phyloP scores from a whole-genome alignment of 176 grass and related monocot species.

The Rhynchospora breviuscula region DNA sequence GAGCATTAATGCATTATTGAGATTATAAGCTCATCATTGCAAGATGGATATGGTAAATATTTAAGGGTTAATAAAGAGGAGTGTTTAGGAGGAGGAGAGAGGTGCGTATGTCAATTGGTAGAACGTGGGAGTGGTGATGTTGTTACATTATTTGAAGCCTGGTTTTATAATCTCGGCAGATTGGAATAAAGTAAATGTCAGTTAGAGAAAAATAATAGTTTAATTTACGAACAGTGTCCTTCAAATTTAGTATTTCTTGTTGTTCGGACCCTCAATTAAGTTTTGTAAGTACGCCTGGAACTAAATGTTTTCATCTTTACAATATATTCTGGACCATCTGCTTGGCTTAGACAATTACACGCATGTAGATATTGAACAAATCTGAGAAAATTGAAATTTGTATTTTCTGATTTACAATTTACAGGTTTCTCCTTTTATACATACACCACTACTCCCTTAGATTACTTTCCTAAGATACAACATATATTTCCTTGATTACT shows the following conservation, averaged over 20 bases:
- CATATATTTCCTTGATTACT: too few species aligned
- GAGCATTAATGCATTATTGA: constrained; percentile 14
- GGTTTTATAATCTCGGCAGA: constrained; percentile 17
- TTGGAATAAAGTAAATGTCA: constrained; percentile 21
- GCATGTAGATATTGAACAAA: background rate
- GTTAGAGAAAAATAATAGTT: background rate
- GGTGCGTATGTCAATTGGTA: constrained; percentile 24
- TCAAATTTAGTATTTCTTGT: background rate
- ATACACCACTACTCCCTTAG: too few species aligned
- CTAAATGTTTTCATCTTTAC: background rate
- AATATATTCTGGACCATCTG: background rate
- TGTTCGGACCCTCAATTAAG: background rate
- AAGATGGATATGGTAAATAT: constrained; percentile 18
- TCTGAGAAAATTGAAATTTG: too few species aligned
- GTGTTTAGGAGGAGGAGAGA: background rate
- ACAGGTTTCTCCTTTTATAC: too few species aligned
- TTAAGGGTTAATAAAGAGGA: constrained; percentile 7
- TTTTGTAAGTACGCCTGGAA: background rate
- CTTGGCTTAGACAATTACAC: background rate
- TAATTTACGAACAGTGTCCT: constrained; percentile 17
- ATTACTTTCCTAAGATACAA: too few species aligned
- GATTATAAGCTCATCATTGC: constrained; percentile 10
- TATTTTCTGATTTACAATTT: too few species aligned
- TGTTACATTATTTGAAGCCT: constrained; percentile 22
- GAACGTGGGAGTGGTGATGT: constrained; percentile 30